These are phyloP conservation scores for Closterium sp. DNA, from an alignment of 139 green algal species.

Conservation along the genomic window DNA sequence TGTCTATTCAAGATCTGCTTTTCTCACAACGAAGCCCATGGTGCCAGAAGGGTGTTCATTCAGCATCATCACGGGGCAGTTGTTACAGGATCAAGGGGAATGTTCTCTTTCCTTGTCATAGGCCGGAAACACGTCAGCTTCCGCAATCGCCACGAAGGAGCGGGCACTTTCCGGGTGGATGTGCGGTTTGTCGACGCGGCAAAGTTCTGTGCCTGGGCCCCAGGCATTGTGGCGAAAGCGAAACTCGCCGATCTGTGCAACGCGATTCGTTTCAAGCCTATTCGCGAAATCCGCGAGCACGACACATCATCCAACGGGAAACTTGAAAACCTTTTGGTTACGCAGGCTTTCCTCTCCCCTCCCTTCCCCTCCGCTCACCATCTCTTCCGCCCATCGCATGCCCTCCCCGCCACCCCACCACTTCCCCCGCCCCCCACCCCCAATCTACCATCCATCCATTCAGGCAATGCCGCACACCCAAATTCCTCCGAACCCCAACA, in stretches of 20 bases:
- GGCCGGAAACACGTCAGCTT: neutral
- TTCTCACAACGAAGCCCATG: no score
- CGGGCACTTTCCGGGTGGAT: neutral
- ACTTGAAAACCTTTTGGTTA: neutral
- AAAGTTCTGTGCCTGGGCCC: no score
- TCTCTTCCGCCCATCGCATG: neutral
- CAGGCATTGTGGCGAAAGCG: neutral
- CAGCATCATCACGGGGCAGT: neutral
- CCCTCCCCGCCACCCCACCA: no score
- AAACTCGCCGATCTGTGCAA: neutral
- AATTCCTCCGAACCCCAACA: no score
- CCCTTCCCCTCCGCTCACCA: neutral
- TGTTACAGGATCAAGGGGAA: neutral
- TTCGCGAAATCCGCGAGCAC: neutral
- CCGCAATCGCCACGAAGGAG: neutral
- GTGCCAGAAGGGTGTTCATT: no score
- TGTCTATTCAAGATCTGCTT: no score
- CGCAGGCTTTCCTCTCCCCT: neutral
- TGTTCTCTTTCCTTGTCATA: neutral
- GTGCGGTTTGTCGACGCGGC: neutral
- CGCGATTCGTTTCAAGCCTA: neutral
- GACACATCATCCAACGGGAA: neutral
- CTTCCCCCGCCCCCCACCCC: no score
- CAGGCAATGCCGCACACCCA: no score
- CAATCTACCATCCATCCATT: no score